These are phyloP conservation scores for Hippophae gyantsensis DNA, from an alignment of 306 rosid genomes.

Conservation along the genomic window DNA sequence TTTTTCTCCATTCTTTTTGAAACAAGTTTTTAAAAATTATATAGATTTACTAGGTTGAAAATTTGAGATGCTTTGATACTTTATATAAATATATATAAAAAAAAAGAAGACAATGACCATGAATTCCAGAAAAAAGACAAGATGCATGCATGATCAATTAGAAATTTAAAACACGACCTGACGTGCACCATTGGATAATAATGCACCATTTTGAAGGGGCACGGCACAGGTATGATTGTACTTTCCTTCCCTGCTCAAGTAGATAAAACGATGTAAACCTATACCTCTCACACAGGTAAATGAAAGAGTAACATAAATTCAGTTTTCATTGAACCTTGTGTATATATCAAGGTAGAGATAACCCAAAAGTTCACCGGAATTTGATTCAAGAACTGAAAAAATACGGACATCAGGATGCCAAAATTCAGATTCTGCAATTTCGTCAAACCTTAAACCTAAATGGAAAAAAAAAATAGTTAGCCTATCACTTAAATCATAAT, in stretches of 20 bases:
- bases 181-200: slow-evolving; percentile 36
- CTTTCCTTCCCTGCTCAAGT: slow-evolving; percentile 67
- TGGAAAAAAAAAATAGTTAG: slow-evolving; percentile 13
- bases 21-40: no score
- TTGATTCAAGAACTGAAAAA: slow-evolving; percentile 63
- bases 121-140: background rate
- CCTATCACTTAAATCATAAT: slow-evolving; percentile 7
- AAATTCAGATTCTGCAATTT: slow-evolving; percentile 64
- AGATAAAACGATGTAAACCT: slow-evolving; percentile 11
- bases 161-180: slow-evolving; percentile 44
- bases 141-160: background rate
- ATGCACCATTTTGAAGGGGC: slow-evolving; percentile 87
- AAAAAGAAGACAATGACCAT: no score
- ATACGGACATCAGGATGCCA: slow-evolving; percentile 80
- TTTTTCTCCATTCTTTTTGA: background rate
- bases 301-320: slow-evolving; percentile 12
- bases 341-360: slow-evolving; percentile 81
- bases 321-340: slow-evolving; percentile 40
- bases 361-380: slow-evolving; percentile 75
- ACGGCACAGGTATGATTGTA: slow-evolving; percentile 74
- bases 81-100: no score
- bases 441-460: slow-evolving; percentile 80
- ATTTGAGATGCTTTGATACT: no score
- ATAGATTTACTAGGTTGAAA: no score
- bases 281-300: slow-evolving; percentile 20